These are phyloP conservation scores for Picochlorum sp. DNA, from an alignment of 139 green algal species.

Conservation along the genomic window DNA sequence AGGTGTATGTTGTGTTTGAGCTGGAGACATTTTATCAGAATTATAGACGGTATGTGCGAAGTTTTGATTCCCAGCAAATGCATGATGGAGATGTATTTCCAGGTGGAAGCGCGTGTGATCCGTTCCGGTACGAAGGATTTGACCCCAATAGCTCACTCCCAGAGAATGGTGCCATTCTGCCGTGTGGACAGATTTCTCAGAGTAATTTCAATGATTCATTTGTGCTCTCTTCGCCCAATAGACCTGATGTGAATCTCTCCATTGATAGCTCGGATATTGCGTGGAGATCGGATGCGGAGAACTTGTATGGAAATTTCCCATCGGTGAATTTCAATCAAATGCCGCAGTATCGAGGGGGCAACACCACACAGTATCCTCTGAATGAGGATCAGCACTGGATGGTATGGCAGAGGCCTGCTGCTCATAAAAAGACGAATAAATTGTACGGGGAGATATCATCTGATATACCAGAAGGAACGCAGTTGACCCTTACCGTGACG, in stretches of 20 bases:
- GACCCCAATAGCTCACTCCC: conserved; percentile 17
- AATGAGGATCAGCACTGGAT: conserved; percentile 84
- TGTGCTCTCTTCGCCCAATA: conserved; percentile 8
- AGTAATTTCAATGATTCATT: conserved; percentile 92
- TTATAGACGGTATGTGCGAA: conserved; percentile 81
- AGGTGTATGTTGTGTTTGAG: conserved; percentile 90
- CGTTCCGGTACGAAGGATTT: conserved; percentile 30
- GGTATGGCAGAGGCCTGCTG: conserved; percentile 87
- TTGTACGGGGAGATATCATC: conserved; percentile 57
- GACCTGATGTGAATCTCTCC: conserved; percentile 7
- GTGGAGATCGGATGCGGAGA: conserved; percentile 54
- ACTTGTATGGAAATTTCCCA: conserved; percentile 53
- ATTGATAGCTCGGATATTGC: conserved; percentile 53
- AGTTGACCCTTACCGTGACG: conserved; percentile 36
- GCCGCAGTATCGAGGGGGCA: conserved; percentile 44
- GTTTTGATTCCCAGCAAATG: conserved; percentile 66
- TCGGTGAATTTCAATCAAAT: conserved; percentile 67
- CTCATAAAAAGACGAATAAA: conserved; percentile 54
- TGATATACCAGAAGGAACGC: conserved; percentile 33
- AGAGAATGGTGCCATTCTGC: conserved; percentile 56
- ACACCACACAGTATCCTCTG: conserved; percentile 28
- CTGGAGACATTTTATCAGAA: conserved; percentile 88
- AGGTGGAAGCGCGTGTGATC: conserved; percentile 41
- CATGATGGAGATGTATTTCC: conserved; percentile 21
- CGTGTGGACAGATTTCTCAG: conserved; percentile 88